Evolutionary conservation across 495 filamentous ascomycete genomes (phyloP).

Genomic region (Hyphodiscus hymeniophilus): DNA sequence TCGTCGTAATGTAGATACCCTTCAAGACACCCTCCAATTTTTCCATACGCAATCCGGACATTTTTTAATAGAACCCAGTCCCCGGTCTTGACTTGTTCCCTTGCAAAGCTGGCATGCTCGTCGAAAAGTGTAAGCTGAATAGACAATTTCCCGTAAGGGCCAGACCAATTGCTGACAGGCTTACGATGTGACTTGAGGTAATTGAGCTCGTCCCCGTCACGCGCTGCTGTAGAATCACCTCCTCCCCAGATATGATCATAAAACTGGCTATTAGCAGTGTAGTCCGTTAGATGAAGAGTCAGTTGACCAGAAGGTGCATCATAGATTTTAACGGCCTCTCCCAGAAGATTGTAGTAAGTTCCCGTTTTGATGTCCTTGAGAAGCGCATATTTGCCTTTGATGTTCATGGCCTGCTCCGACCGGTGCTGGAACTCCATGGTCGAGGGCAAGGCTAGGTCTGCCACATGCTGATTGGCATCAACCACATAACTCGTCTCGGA

Average conservation of each 20-base stretch:
- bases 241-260: slow-evolving; percentile 44
- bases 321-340: slow-evolving; percentile 64
- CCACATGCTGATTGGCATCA: slow-evolving; percentile 30
- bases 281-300: slow-evolving; percentile 78
- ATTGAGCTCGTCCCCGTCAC: slow-evolving; percentile 41
- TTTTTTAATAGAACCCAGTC: slow-evolving; percentile 62
- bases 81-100: slow-evolving; percentile 44
- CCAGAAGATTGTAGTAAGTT: slow-evolving; percentile 62
- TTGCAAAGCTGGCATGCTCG: slow-evolving; percentile 52
- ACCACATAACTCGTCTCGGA: slow-evolving; percentile 29
- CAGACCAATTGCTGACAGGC: slow-evolving; percentile 50
- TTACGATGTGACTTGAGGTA: slow-evolving; percentile 29
- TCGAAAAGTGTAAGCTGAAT: slow-evolving; percentile 67
- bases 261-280: slow-evolving; percentile 60
- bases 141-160: slow-evolving; percentile 67
- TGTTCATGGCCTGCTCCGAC: slow-evolving; percentile 27
- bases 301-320: slow-evolving; percentile 36
- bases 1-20: slow-evolving; percentile 62
- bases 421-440: slow-evolving; percentile 36
- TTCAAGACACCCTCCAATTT: slow-evolving; percentile 51
- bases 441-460: slow-evolving; percentile 34
- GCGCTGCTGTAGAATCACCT: slow-evolving; percentile 28
- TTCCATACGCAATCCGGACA: slow-evolving; percentile 56
- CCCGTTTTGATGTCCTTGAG: slow-evolving; percentile 50
- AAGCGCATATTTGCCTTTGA: slow-evolving; percentile 50